Percentiles rank a stretch among this genome's conserved stretches.
Evolutionary conservation across 208 protist genomes (phyloP).

Genomic region (Trypanosoma theileri): DNA sequence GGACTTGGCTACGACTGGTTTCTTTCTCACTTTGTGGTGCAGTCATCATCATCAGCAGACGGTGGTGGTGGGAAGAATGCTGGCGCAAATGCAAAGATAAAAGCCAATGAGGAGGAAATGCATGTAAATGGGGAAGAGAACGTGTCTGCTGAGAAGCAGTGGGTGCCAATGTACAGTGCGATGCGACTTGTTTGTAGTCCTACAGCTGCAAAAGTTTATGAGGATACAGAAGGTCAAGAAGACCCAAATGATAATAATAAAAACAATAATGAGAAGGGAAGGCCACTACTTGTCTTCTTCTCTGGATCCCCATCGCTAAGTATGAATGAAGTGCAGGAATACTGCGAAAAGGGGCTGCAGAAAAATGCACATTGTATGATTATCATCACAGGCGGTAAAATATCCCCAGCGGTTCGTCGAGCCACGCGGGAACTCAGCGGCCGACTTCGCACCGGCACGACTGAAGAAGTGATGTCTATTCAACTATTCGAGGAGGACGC

Average conservation of each 20-base stretch:
- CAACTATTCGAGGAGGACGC: conserved; percentile 94
- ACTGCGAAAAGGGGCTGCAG: conserved; percentile 59
- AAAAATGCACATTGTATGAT: conserved; percentile 62
- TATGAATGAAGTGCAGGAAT: conserved; percentile 54
- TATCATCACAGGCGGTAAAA: conserved; percentile 53
- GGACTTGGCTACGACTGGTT: conserved; percentile 79
- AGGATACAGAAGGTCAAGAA: background rate
- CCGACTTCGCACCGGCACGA: conserved; percentile 43
- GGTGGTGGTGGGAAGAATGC: background rate
- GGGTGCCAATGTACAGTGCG: conserved; percentile 57
- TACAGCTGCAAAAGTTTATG: background rate
- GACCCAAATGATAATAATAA: conserved; percentile 9
- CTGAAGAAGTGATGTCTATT: conserved; percentile 61
- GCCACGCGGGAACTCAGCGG: conserved; percentile 66
- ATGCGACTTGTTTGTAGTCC: conserved; percentile 58
- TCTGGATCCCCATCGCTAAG: conserved; percentile 41
- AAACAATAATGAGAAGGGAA: conserved; percentile 25
- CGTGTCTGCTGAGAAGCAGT: conserved; percentile 32
- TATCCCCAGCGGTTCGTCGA: conserved; percentile 48
- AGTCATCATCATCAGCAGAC: background rate
- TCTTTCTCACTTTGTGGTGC: conserved; percentile 48
- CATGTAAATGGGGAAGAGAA: conserved; percentile 19
- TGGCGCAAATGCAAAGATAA: conserved; percentile 22
- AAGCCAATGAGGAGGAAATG: conserved; percentile 27
- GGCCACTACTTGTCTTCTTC: conserved; percentile 68